Percentiles rank a stretch among this genome's conserved stretches.
phyloP scores from a whole-genome alignment of 129 eudicot genomes.

The Centrapalus pauciflorus region DNA sequence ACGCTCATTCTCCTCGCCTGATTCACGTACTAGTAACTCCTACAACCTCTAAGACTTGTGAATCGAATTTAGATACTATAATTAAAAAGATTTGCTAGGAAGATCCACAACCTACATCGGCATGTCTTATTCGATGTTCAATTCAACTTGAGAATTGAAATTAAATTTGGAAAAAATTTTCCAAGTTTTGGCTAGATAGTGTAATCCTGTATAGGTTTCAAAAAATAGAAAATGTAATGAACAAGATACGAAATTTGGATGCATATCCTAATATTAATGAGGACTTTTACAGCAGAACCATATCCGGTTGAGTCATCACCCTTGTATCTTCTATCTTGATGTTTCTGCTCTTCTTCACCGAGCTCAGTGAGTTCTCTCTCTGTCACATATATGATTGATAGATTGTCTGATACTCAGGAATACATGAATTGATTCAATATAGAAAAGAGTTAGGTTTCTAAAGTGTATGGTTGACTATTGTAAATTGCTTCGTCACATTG shows the following conservation, averaged over 20 bases:
- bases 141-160: neutral
- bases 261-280: slow-evolving; percentile 83
- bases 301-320: slow-evolving; percentile 80
- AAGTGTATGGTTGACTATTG: neutral
- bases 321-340: slow-evolving; percentile 66
- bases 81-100: neutral
- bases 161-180: neutral
- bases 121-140: neutral
- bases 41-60: too few species aligned
- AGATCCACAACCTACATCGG: neutral
- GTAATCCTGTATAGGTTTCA: neutral
- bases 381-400: slow-evolving; percentile 3
- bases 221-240: slow-evolving; percentile 53
- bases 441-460: slow-evolving; percentile 6
- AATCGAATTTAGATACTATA: slow-evolving; percentile 1
- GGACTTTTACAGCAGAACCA: slow-evolving; percentile 85
- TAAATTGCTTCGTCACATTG: neutral
- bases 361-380: slow-evolving; percentile 58
- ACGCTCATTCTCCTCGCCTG: too few species aligned
- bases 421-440: neutral
- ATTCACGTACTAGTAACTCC: too few species aligned
- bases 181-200: neutral
- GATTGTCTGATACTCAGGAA: neutral
- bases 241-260: slow-evolving; percentile 62
- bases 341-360: slow-evolving; percentile 75